Conservation (phyloP, 2,329 filamentous ascomycete genomes). For the Penicillium concentricum region DNA sequence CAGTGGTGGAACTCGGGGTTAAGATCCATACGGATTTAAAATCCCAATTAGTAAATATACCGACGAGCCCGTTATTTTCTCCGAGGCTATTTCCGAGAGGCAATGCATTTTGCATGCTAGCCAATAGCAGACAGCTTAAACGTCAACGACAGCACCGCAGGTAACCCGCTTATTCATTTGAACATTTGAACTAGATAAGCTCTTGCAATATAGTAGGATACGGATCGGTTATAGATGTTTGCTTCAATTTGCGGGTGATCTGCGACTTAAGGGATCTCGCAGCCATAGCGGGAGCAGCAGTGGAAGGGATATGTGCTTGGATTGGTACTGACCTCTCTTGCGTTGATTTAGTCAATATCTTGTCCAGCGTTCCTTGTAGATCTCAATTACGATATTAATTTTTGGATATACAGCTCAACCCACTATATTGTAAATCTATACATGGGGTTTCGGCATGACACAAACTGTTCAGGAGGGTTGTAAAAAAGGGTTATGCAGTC, state of each 20-base stretch:
- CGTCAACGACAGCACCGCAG: too few relatives aligned
- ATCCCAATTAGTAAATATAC: not conserved
- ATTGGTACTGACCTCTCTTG: not conserved
- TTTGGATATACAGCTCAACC: not conserved
- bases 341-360: not conserved
- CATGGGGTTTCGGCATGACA: not conserved
- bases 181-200: too few relatives aligned
- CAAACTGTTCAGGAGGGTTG: not conserved
- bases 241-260: not conserved
- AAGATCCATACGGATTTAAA: not conserved
- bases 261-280: not conserved
- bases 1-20: not conserved
- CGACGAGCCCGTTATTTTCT: not conserved
- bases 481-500: not conserved
- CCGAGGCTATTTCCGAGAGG: not conserved
- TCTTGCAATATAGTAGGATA: too few relatives aligned
- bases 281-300: not conserved
- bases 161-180: too few relatives aligned
- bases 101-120: too few relatives aligned
- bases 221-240: too few relatives aligned
- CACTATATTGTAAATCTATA: not conserved
- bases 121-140: too few relatives aligned
- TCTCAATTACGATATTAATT: not conserved
- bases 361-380: not conserved
- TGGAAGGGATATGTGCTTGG: too few relatives aligned